Evolutionary conservation across 2,329 filamentous ascomycete species (phyloP), one percentile per base, ranked within the genome.

Genomic region (Rasamsonia emersonii): DNA sequence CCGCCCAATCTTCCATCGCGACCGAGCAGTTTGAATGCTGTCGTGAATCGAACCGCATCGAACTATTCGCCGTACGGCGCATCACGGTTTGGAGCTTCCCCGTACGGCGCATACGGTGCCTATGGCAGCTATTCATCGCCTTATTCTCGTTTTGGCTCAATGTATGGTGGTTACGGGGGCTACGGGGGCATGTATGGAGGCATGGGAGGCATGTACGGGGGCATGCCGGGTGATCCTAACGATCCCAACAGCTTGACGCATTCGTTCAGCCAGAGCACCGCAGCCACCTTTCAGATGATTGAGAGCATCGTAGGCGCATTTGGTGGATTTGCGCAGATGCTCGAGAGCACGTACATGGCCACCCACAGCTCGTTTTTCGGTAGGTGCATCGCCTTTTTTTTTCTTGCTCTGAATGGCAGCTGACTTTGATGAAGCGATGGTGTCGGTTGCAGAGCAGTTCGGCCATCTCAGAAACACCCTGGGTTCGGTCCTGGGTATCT

Each of bases 291-390:
- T 54, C 91, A 96, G 68, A 86, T 98, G 72, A 86, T 98, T 31
- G 91, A 98, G 65, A 91, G 88, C 47, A 83, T 98, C 36, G 91
- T 98, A 9, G 85, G 86, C 15, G 88, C 91, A 2, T 98, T 98
- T 67, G 88, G 88, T 13, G 91, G 93, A 0, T 96, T 98, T 55
- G 86, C 93, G 9, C 91, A 98, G 67, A 98, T 98, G 91, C 72
- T 98, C 17, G 91, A 98, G 64, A 96, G 91, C 67, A 96, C 91
- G 8, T 98, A 95, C 51, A 98, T 98, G 93, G 91, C 93, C 18
- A 98, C 91, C 0, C 91, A 98, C 61, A 95, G 88, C 4, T 94
- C 86, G 33, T 98, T 98, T 62, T 98, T 96, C 52, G 88, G 86
- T 94, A 73, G 50, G 81, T 62, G 9, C 31, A n/a, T 10, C 14